These are phyloP conservation scores for Paecilomyces sp. DNA, from an alignment of 2,329 filamentous ascomycete genomes.

Conservation along the genomic window DNA sequence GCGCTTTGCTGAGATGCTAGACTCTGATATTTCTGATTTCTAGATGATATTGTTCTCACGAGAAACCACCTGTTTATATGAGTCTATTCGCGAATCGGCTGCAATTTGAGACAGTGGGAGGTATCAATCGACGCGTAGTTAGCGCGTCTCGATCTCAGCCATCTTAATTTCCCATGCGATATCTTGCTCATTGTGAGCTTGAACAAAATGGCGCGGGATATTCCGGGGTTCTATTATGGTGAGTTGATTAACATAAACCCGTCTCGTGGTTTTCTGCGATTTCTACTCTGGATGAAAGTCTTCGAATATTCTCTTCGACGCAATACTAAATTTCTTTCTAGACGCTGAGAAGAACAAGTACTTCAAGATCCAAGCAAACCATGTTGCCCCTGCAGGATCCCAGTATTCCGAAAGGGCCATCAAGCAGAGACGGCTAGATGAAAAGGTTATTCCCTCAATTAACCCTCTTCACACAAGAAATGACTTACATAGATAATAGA, in stretches of 20 bases:
- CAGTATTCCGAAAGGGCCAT: conserved; percentile 54
- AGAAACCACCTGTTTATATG: background rate
- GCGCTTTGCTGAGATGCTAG: background rate
- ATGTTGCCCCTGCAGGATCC: conserved; percentile 43
- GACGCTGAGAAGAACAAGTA: conserved; percentile 54
- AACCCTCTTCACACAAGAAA: background rate
- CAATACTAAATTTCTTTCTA: conserved; percentile 7
- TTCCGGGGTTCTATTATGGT: conserved; percentile 10
- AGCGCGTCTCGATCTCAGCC: background rate
- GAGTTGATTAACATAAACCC: background rate
- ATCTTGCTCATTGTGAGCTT: background rate
- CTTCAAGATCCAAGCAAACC: conserved; percentile 55
- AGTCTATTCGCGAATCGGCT: background rate
- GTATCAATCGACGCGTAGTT: background rate
- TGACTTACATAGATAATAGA: conserved; percentile 12
- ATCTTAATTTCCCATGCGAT: background rate
- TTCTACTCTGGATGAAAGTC: background rate
- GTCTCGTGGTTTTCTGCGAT: background rate
- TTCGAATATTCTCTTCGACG: too few species aligned
- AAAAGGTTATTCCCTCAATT: conserved; percentile 21
- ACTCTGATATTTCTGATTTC: background rate
- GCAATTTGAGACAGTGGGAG: background rate
- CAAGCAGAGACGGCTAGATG: conserved; percentile 47
- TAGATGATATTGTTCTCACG: background rate
- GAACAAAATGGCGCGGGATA: conserved; percentile 5